Evolutionary conservation across 2,329 filamentous ascomycete species (phyloP).

Genomic region (Fusarium acutatum): DNA sequence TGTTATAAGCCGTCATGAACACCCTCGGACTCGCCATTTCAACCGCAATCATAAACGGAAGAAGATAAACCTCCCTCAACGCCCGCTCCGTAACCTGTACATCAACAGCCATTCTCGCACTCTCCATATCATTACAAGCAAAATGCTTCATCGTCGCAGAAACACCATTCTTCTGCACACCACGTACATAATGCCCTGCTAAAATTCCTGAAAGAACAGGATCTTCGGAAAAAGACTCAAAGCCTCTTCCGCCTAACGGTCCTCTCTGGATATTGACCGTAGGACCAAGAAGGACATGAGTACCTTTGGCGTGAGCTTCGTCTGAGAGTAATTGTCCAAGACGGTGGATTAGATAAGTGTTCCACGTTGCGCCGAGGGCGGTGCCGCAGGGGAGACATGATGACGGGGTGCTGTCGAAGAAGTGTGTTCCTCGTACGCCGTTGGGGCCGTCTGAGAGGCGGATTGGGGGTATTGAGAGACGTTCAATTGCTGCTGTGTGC

Average conservation of each 20-base stretch:
- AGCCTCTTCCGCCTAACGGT: not conserved
- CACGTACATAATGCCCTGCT: not conserved
- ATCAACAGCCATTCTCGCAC: slow-evolving; percentile 13
- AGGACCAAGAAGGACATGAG: not conserved
- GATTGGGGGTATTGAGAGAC: slow-evolving; percentile 15
- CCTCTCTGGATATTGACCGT: not conserved
- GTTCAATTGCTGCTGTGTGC: slow-evolving; percentile 27
- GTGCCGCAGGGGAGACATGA: slow-evolving; percentile 34
- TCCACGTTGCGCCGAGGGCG: not conserved
- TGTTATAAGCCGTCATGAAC: not conserved
- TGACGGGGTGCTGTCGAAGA: slow-evolving; percentile 37
- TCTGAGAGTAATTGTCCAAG: not conserved
- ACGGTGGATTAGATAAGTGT: not conserved
- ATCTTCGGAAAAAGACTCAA: not conserved
- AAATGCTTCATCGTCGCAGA: slow-evolving; percentile 26
- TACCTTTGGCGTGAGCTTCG: slow-evolving; percentile 1
- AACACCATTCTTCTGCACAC: slow-evolving; percentile 1
- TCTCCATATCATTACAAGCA: slow-evolving; percentile 26
- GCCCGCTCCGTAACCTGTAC: not conserved
- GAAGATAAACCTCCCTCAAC: not conserved
- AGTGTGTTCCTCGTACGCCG: slow-evolving; percentile 31
- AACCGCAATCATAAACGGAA: not conserved
- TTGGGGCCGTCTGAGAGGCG: slow-evolving; percentile 31
- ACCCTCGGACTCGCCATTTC: not conserved
- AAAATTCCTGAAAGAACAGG: not conserved